Evolutionary conservation across 2,329 filamentous ascomycete genomes (phyloP).

Genomic region (Fusarium kyushuense): DNA sequence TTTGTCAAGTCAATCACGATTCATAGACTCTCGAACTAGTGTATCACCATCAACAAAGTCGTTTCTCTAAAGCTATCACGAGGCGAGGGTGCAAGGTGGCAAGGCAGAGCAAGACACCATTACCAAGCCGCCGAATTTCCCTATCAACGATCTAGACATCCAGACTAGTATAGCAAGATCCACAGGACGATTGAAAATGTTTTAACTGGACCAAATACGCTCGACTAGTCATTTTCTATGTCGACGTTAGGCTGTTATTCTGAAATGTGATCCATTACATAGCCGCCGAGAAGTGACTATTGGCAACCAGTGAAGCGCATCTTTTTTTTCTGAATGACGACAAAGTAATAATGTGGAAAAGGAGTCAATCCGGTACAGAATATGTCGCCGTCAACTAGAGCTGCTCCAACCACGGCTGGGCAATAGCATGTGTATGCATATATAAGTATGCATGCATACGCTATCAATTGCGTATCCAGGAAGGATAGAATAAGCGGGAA

Average conservation of each 20-base stretch:
- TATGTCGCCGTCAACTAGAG: not conserved
- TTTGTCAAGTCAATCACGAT: not conserved
- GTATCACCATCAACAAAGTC: not conserved
- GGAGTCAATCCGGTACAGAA: not conserved
- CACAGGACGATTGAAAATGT: not conserved
- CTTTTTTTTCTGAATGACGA: not conserved
- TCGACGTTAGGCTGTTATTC: not conserved
- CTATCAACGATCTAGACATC: not conserved
- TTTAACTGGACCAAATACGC: slow-evolving; percentile 1
- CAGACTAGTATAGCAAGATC: not conserved
- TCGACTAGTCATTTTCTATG: not conserved
- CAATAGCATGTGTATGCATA: not conserved
- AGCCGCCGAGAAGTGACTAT: not conserved
- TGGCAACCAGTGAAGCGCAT: not conserved
- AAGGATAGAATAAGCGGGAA: not conserved
- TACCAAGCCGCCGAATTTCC: not conserved
- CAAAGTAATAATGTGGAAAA: not conserved
- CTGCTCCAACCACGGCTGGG: not conserved
- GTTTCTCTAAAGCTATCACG: not conserved
- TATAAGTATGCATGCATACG: not conserved
- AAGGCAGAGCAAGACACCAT: not conserved
- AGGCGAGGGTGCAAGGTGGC: not conserved
- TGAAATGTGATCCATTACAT: not conserved
- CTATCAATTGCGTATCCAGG: not conserved
- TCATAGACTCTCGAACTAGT: not conserved